Evolutionary conservation across 2,329 filamentous ascomycete genomes (phyloP).

Genomic region (Aphanoascus verrucosus): DNA sequence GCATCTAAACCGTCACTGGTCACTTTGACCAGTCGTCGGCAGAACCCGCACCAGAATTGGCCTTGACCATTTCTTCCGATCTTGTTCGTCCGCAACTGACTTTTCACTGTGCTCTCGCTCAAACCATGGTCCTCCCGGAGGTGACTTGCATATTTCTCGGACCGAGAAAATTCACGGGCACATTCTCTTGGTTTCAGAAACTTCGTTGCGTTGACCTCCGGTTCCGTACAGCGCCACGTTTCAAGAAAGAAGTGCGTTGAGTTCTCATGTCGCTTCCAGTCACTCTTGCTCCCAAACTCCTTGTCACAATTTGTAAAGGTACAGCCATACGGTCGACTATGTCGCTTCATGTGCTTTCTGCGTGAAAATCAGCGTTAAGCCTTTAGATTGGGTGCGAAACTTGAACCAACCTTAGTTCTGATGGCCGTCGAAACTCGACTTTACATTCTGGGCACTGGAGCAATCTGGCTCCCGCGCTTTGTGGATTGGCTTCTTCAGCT

Average conservation of each 20-base stretch:
- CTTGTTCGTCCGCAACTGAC: constrained; percentile 41
- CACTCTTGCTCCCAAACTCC: constrained; percentile 80
- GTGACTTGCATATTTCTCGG: constrained; percentile 53
- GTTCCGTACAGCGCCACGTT: constrained; percentile 57
- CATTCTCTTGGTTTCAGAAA: constrained; percentile 34
- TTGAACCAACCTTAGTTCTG: constrained; percentile 35
- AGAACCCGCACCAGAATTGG: constrained; percentile 85
- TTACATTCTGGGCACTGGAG: constrained; percentile 20
- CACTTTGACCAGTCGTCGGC: constrained; percentile 46
- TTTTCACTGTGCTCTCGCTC: constrained; percentile 24
- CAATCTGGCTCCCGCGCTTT: constrained; percentile 9
- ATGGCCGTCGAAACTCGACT: constrained; percentile 17
- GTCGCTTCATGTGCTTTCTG: constrained; percentile 76
- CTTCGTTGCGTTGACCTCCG: constrained; percentile 18
- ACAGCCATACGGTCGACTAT: constrained; percentile 71
- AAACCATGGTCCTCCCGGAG: constrained; percentile 43
- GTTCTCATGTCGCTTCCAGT: constrained; percentile 87
- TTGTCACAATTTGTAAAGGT: constrained; percentile 61
- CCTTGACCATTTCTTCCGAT: constrained; percentile 55
- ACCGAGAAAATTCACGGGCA: constrained; percentile 47
- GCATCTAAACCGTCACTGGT: constrained; percentile 43
- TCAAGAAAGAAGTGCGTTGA: constrained; percentile 64
- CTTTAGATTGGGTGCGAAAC: neutral
- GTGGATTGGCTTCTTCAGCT: neutral
- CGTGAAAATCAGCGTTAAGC: neutral